These are phyloP conservation scores for Chiua virens DNA, from an alignment of 768 basidiomycete species.

Conservation along the genomic window DNA sequence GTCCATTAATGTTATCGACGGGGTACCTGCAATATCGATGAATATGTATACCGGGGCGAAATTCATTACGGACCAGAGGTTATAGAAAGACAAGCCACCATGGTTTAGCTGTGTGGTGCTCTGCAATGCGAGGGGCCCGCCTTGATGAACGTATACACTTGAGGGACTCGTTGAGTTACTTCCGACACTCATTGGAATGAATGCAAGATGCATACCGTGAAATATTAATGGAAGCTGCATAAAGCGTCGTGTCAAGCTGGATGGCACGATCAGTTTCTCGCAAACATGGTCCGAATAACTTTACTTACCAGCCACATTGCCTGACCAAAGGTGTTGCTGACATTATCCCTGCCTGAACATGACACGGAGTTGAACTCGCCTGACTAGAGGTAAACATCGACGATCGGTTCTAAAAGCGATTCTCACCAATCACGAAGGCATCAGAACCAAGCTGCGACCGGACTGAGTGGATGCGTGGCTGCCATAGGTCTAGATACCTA, in stretches of 20 bases:
- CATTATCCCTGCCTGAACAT: conserved; percentile 48
- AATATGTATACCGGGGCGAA: background rate
- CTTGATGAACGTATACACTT: conserved; percentile 54
- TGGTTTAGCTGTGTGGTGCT: conserved; percentile 48
- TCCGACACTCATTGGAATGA: background rate
- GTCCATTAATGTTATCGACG: conserved; percentile 46
- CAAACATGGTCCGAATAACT: background rate
- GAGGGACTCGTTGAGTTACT: background rate
- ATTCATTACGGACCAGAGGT: conserved; percentile 42
- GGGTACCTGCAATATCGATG: conserved; percentile 40
- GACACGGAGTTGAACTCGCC: conserved; percentile 59
- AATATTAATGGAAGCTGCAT: conserved; percentile 42
- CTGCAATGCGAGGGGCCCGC: conserved; percentile 51
- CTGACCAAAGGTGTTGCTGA: conserved; percentile 57
- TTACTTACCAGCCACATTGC: conserved; percentile 49
- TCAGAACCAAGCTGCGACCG: conserved; percentile 48
- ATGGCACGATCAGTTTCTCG: background rate
- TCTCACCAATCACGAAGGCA: conserved; percentile 46
- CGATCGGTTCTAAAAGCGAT: background rate
- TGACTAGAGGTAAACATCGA: conserved; percentile 13
- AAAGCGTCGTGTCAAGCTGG: conserved; percentile 21
- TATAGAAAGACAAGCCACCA: conserved; percentile 41
- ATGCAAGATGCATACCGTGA: conserved; percentile 37
- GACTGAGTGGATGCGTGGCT: conserved; percentile 46
- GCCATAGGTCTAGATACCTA: conserved; percentile 45